Evolutionary conservation across 768 basidiomycete genomes (phyloP).

Genomic region (Hortiboletus flavorubellus): DNA sequence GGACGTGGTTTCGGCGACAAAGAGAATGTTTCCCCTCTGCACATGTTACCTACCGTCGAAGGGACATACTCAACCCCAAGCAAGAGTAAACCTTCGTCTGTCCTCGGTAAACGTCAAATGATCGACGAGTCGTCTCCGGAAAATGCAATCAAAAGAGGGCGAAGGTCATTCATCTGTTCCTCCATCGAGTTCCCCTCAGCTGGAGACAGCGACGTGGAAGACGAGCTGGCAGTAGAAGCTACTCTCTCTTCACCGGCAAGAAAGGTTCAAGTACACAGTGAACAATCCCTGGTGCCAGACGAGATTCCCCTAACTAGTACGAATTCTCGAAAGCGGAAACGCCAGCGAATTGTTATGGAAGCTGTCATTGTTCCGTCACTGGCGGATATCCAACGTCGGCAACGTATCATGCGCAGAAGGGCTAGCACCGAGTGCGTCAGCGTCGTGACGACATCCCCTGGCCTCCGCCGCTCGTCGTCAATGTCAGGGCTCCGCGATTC

Average conservation of each 20-base stretch:
- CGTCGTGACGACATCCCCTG: constrained; percentile 1
- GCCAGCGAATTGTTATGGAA: constrained; percentile 50
- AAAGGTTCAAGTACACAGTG: constrained; percentile 2
- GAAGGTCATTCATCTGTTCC: constrained; percentile 30
- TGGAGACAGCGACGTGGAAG: constrained; percentile 28
- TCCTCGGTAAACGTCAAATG: constrained; percentile 45
- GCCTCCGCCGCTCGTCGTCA: constrained; percentile 28
- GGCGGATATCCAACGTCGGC: constrained; percentile 23
- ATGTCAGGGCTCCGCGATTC: constrained; percentile 19
- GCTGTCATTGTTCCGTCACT: constrained; percentile 47
- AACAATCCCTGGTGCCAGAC: background rate
- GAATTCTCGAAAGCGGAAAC: constrained; percentile 36
- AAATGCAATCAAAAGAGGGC: constrained; percentile 25
- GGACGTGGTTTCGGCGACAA: constrained; percentile 44
- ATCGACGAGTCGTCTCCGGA: constrained; percentile 35
- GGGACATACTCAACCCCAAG: constrained; percentile 40
- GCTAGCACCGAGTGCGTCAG: constrained; percentile 15
- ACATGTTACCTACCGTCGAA: constrained; percentile 41
- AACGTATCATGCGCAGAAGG: constrained; percentile 18
- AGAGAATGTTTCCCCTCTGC: constrained; percentile 54
- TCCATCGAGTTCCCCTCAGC: constrained; percentile 28
- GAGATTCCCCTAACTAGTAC: constrained; percentile 1
- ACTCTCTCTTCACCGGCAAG: constrained; percentile 20
- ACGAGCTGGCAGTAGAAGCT: constrained; percentile 27
- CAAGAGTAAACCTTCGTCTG: constrained; percentile 17